Percentiles rank a stretch among this genome's conserved stretches.
Conservation (phyloP, 2,329 filamentous ascomycete genomes). For the Penicillium frequentans region DNA sequence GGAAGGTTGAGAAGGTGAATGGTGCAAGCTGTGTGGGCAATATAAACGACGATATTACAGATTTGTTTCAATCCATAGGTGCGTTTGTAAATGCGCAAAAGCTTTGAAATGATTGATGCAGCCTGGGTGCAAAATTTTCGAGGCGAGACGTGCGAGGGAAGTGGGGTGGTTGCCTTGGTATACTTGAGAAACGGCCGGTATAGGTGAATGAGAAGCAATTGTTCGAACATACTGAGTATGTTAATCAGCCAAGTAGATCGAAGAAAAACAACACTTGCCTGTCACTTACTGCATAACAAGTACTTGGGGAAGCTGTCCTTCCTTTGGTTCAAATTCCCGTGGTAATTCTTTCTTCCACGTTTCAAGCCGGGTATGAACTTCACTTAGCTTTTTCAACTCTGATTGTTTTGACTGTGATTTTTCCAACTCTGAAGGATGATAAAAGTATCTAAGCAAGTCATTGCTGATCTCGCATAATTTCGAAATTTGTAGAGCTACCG, state of each 20-base stretch:
- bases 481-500: slow-evolving; percentile 77
- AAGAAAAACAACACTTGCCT: neutral
- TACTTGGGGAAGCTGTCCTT: slow-evolving; percentile 84
- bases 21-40: slow-evolving; percentile 89
- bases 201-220: slow-evolving; percentile 90
- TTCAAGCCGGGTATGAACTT: slow-evolving; percentile 85
- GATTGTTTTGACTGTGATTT: slow-evolving; percentile 70
- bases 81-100: slow-evolving; percentile 93
- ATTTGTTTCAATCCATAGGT: slow-evolving; percentile 89
- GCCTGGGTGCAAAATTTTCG: slow-evolving; percentile 88
- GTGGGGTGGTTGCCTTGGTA: slow-evolving; percentile 73
- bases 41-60: slow-evolving; percentile 95
- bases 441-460: slow-evolving; percentile 85
- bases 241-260: slow-evolving; percentile 15
- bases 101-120: slow-evolving; percentile 83
- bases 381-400: slow-evolving; percentile 89
- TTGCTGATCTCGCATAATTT: slow-evolving; percentile 90
- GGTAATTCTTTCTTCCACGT: slow-evolving; percentile 84
- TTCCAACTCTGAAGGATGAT: slow-evolving; percentile 70
- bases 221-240: slow-evolving; percentile 83
- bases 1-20: slow-evolving; percentile 92
- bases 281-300: slow-evolving; percentile 76
- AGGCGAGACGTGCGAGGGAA: slow-evolving; percentile 84
- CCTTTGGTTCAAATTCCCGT: slow-evolving; percentile 81
- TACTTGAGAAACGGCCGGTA: slow-evolving; percentile 96